Base-by-base conservation (phyloP, 352 stramenopile genomes). In the Aphanomyces stellatus region DNA sequence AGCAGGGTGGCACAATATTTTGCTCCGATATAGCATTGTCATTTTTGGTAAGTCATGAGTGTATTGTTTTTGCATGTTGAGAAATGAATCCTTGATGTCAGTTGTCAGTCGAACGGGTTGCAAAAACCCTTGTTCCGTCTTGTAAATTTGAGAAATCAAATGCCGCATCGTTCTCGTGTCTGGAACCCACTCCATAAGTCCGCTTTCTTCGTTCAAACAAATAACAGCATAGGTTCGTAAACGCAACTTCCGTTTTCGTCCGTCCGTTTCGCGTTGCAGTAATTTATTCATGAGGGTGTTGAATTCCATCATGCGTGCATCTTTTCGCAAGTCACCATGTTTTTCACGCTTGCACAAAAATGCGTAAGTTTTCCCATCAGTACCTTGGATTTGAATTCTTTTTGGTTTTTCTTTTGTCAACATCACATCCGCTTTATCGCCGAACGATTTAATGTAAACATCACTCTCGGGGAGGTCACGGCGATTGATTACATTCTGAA, bases 201-300 rank as follows among this genome's bases (percentile, higher is more conserved):
- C 97, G 75, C 94, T 99, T 74, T 99, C 97, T 88, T 99, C 98
- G 65, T 98, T 98, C 55, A 99, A 80, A 76, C 96, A 99, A 15
- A 99, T 96, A 3, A 99, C 98, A 4, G 96, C 94, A 76, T 99
- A 99, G 8, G 97, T 99, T 0, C 96, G 88, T 34, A 99, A 76
- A 19, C 95, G 86, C 4, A 99, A 77, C 62, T 96, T 95, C 10
- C 93, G 86, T 63, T 94, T 91, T 13, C 89, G 81, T 0, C 84
- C 89, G 72, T 95, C 96, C 40, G 76, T 78, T 70, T 97, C 85
- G 63, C 86, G 87, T 40, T 94, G 78, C 61, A 99, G 85, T n/a
- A 99, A 78, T 59, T 98, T 95, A 82, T 99, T 99, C 51, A 99
- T 98, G 70, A 99, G 97, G 61, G 90, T 97, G 71, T 98, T 99